A percentile compares a stretch with the other conserved stretches of the same genome.
phyloP scores from a whole-genome alignment of 306 rosid species.

The Acacia melanoxylon region DNA sequence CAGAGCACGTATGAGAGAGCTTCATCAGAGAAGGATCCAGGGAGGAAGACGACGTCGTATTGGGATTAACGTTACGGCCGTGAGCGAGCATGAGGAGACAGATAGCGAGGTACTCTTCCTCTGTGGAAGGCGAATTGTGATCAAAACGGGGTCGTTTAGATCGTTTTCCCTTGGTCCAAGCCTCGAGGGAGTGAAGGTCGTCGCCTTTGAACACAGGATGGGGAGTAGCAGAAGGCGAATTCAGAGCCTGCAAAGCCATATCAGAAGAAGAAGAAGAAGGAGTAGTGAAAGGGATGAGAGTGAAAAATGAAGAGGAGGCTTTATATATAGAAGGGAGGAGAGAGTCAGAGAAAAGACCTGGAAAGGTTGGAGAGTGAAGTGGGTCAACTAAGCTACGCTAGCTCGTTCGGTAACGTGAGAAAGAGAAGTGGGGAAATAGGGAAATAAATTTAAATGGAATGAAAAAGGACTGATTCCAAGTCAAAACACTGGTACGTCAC shows the following conservation, averaged over 20 bases:
- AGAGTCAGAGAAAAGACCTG: slow-evolving; percentile 4
- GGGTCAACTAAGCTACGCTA: slow-evolving; percentile 61
- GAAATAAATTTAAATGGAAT: neutral
- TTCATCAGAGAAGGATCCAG: slow-evolving; percentile 28
- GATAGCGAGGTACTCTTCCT: slow-evolving; percentile 92
- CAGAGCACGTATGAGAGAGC: slow-evolving; percentile 54
- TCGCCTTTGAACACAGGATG: slow-evolving; percentile 17
- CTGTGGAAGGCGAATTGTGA: slow-evolving; percentile 40
- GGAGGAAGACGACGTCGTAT: neutral
- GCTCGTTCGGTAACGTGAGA: neutral
- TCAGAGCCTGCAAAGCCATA: slow-evolving; percentile 82
- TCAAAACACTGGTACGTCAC: slow-evolving; percentile 49
- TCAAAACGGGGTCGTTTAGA: slow-evolving; percentile 59
- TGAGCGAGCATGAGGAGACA: slow-evolving; percentile 97
- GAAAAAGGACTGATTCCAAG: slow-evolving; percentile 54
- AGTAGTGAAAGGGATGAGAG: neutral
- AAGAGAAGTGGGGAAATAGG: neutral
- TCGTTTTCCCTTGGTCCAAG: slow-evolving; percentile 75
- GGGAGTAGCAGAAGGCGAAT: slow-evolving; percentile 55
- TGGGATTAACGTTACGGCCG: slow-evolving; percentile 31
- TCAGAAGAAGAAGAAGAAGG: neutral
- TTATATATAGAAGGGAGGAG: neutral
- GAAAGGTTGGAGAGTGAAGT: slow-evolving; percentile 49
- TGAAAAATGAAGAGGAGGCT: neutral
- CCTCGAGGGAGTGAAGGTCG: slow-evolving; percentile 42